Conservation (phyloP, 75 land plant species). For the Selaginella tamariscina region DNA sequence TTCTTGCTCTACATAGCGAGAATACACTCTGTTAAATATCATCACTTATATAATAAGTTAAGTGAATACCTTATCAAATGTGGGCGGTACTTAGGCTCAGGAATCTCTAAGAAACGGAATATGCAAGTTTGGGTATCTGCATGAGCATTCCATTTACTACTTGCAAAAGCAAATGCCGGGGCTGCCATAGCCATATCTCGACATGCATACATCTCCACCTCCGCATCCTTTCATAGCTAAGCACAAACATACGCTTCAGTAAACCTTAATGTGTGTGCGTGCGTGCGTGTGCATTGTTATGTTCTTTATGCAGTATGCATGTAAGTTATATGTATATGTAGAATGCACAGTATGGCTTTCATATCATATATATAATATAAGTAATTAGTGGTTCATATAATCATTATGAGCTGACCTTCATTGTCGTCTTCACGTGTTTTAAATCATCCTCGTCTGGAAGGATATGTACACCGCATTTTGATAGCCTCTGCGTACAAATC, state of each 20-base stretch:
- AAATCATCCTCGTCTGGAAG: constrained; percentile 26
- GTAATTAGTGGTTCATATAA: too few relatives aligned
- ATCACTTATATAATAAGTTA: background rate
- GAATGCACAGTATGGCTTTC: too few relatives aligned
- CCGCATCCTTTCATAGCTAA: constrained; percentile 22
- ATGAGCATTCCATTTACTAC: constrained; percentile 21
- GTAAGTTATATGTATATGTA: too few relatives aligned
- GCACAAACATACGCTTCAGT: background rate
- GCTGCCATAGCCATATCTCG: constrained; percentile 26
- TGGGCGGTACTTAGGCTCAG: constrained; percentile 24
- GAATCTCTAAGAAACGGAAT: constrained; percentile 26
- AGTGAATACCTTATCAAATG: constrained; percentile 30
- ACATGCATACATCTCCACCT: constrained; percentile 23
- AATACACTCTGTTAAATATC: background rate
- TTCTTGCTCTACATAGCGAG: constrained; percentile 31
- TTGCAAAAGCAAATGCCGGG: constrained; percentile 28
- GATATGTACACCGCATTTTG: constrained; percentile 28
- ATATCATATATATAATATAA: too few relatives aligned
- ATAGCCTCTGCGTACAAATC: constrained; percentile 17
- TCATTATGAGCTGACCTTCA: constrained; percentile 16
- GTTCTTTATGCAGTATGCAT: too few relatives aligned
- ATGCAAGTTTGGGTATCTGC: constrained; percentile 15
- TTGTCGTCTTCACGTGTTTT: constrained; percentile 3
- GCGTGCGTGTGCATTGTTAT: too few relatives aligned
- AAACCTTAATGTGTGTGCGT: background rate